Base-by-base conservation (phyloP, 225 moss, liverwort and hornwort genomes). In the Sphagnum contortum region DNA sequence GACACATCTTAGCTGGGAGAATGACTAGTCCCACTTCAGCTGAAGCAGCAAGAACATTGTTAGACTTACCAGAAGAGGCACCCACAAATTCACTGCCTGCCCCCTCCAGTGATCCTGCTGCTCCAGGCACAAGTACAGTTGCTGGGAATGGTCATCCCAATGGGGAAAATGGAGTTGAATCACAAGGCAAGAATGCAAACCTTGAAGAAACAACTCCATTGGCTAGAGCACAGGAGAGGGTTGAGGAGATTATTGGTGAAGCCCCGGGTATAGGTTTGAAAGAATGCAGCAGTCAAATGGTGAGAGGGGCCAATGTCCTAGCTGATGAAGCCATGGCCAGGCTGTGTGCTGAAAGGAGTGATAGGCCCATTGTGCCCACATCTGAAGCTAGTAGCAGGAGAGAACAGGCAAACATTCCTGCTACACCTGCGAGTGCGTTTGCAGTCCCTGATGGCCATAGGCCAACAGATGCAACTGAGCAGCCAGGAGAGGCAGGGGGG, bases 31-130 rank as follows among this genome's bases (percentile, higher is more conserved):
- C 83, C 55, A 77, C 77, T 7, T 77, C 83, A 49, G 75, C 84
- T 2, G 80, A 80, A 70, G 84, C 80, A 70, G 84, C 80, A 57
- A 74, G 77, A 66, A 84, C 84, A 12, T 58, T 84, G 73, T 75
- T 84, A 69, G 84, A 84, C 61, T 69, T 84, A 69, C 85, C 81
- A 48, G 81, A 78, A 6, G 85, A 85, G 64, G 44, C 76, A 69
- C 78, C 74, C 57, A 78, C 66, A 48, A 72, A 75, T 9, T 79
- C 79, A 56, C 73, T 61, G 63, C 71, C 70, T 71, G 62, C 51
- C 5, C 51, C 59, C 46, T 48, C 48, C 12, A 57, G 49, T 44
- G 46, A 48, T 44, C 48, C 63, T 70, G 60, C 70, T 3, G 55
- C 70, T 14, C 70, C 70, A 48, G 76, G 67, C 66, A 68, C 63